These are phyloP conservation scores for Diophrys appendiculata DNA, from an alignment of 73 alveolate species.

Conservation along the genomic window DNA sequence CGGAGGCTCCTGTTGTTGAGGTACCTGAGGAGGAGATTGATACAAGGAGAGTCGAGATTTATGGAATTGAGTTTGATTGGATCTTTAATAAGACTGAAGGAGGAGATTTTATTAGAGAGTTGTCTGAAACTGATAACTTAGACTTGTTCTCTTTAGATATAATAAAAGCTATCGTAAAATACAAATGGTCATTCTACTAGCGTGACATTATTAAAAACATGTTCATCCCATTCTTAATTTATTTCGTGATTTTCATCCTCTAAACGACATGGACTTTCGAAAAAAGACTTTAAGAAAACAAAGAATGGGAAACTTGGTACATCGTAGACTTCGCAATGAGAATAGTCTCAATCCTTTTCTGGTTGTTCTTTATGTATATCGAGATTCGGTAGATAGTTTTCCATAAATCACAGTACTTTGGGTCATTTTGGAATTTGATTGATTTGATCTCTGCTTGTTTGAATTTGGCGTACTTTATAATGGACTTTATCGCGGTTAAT, in stretches of 20 bases:
- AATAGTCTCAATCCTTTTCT: constrained; percentile 15
- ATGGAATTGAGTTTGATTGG: constrained; percentile 36
- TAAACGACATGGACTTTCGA: constrained; percentile 20
- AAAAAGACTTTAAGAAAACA: neutral
- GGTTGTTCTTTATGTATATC: constrained; percentile 25
- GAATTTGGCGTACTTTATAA: neutral
- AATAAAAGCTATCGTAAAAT: constrained; percentile 15
- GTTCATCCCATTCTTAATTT: constrained; percentile 27
- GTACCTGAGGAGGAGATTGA: constrained; percentile 3
- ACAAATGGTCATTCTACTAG: constrained; percentile 22
- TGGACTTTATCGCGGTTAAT: neutral
- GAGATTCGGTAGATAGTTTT: constrained; percentile 17
- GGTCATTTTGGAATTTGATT: constrained; percentile 28
- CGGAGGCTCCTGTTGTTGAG: neutral
- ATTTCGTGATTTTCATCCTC: constrained; percentile 5
- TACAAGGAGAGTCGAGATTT: constrained; percentile 13
- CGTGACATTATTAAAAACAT: constrained; percentile 1
- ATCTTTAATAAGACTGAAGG: constrained; percentile 3
- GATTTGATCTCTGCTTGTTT: constrained; percentile 3
- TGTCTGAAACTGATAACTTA: constrained; percentile 17
- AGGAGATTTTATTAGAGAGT: constrained; percentile 8
- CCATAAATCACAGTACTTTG: constrained; percentile 22
- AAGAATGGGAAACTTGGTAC: neutral
- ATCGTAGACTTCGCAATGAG: neutral
- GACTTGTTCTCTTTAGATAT: constrained; percentile 10